A percentile compares a stretch with the other conserved stretches of the same genome.
Conservation (phyloP, 345 rosid genomes). For the Arabis alpina region DNA sequence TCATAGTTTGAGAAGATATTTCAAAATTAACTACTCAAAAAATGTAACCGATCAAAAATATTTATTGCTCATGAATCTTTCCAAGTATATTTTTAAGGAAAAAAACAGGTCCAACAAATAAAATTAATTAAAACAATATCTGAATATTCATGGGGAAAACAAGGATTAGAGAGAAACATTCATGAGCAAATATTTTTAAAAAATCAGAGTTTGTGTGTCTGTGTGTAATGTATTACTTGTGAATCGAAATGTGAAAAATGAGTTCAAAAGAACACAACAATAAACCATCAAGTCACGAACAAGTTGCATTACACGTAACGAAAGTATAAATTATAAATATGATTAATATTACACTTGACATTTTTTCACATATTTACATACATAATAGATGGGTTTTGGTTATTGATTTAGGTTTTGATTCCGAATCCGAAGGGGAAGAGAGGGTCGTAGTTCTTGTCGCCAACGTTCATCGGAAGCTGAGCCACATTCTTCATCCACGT, state of each 20-base stretch:
- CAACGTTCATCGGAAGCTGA: constrained; percentile 82
- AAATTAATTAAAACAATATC: constrained; percentile 33
- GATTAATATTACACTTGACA: constrained; percentile 20
- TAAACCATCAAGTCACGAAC: not conserved
- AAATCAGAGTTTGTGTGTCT: not conserved
- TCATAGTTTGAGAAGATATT: constrained; percentile 27
- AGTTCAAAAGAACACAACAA: too few species aligned
- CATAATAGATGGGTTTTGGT: not conserved
- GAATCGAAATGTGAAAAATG: not conserved
- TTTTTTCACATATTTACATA: constrained; percentile 16
- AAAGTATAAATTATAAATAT: not conserved
- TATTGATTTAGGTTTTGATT: constrained; percentile 34
- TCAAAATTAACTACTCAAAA: constrained; percentile 35
- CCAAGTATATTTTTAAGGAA: not conserved
- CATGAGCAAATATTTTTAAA: not conserved
- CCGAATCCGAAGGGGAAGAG: constrained; percentile 76
- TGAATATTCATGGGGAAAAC: constrained; percentile 37
- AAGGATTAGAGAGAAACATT: constrained; percentile 19
- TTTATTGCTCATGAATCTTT: constrained; percentile 38
- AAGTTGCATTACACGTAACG: constrained; percentile 19
- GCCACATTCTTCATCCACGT: constrained; percentile 72
- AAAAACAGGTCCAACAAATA: constrained; percentile 29
- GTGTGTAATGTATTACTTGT: not conserved
- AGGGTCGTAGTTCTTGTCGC: constrained; percentile 67
- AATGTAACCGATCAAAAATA: constrained; percentile 35